phyloP scores from a whole-genome alignment of 495 filamentous ascomycete species.

The Podospora didyma region DNA sequence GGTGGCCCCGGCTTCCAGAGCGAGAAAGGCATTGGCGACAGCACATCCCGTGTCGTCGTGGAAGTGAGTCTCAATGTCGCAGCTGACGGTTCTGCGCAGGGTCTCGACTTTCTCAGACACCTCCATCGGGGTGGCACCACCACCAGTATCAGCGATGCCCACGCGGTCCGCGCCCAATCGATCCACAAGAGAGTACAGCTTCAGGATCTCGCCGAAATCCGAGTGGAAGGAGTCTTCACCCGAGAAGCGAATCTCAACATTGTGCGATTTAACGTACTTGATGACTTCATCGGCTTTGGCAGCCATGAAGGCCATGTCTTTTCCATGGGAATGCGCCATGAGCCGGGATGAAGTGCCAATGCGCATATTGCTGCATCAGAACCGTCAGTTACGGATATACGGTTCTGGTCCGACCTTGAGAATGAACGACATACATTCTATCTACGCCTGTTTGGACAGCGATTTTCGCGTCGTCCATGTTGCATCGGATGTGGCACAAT shows the following conservation, averaged over 20 bases:
- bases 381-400: background rate
- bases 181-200: conserved; percentile 48
- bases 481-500: conserved; percentile 64
- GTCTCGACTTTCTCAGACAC: conserved; percentile 81
- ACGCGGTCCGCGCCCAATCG: conserved; percentile 72
- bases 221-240: conserved; percentile 74
- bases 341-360: conserved; percentile 85
- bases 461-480: conserved; percentile 82
- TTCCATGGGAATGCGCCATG: conserved; percentile 82
- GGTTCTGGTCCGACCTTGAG: background rate
- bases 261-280: conserved; percentile 78
- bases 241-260: conserved; percentile 67
- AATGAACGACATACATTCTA: conserved; percentile 32
- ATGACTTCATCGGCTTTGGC: conserved; percentile 73
- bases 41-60: conserved; percentile 73
- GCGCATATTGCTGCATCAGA: conserved; percentile 56
- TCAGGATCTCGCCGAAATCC: conserved; percentile 66
- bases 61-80: conserved; percentile 62
- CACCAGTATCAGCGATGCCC: conserved; percentile 75
- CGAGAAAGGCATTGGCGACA: conserved; percentile 69
- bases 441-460: conserved; percentile 71
- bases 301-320: conserved; percentile 51
- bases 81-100: conserved; percentile 59
- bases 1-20: conserved; percentile 66
- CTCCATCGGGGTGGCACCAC: conserved; percentile 66